Percentiles rank a stretch among this genome's conserved stretches.
phyloP scores from a whole-genome alignment of 164 flowering plant species.

The Aristolochia contorta region DNA sequence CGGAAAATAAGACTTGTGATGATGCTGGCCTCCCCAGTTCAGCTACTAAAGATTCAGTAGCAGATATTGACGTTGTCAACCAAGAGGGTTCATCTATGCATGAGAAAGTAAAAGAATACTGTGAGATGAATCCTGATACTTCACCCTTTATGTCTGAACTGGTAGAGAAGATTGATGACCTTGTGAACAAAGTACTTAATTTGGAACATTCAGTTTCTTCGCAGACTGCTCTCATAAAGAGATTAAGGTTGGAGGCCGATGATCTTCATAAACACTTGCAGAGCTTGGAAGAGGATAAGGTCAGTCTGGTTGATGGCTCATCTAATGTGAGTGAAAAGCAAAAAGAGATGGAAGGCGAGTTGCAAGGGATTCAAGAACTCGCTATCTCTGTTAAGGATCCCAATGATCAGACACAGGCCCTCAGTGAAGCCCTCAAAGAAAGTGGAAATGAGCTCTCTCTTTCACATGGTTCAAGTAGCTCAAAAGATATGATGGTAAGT shows the following conservation, averaged over 20 bases:
- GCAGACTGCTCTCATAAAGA: conserved; percentile 55
- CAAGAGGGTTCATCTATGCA: conserved; percentile 14
- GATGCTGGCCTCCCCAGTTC: not conserved
- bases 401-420: conserved; percentile 25
- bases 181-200: conserved; percentile 59
- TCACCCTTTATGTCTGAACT: conserved; percentile 45
- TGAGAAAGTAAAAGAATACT: conserved; percentile 23
- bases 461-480: not conserved
- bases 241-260: conserved; percentile 52
- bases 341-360: conserved; percentile 40
- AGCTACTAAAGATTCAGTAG: conserved; percentile 1
- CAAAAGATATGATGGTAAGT: conserved; percentile 5
- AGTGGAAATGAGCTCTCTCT: conserved; percentile 10
- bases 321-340: conserved; percentile 28
- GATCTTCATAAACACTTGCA: conserved; percentile 52
- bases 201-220: conserved; percentile 54
- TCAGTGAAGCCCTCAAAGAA: conserved; percentile 30
- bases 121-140: conserved; percentile 19
- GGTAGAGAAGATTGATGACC: conserved; percentile 78
- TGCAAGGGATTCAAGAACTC: conserved; percentile 32
- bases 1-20: not conserved
- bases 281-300: conserved; percentile 55
- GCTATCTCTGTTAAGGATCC: conserved; percentile 24
- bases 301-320: conserved; percentile 19
- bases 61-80: conserved; percentile 8